phyloP scores from a whole-genome alignment of 2,329 filamentous ascomycete species.

The Albophoma yamanashiensis region DNA sequence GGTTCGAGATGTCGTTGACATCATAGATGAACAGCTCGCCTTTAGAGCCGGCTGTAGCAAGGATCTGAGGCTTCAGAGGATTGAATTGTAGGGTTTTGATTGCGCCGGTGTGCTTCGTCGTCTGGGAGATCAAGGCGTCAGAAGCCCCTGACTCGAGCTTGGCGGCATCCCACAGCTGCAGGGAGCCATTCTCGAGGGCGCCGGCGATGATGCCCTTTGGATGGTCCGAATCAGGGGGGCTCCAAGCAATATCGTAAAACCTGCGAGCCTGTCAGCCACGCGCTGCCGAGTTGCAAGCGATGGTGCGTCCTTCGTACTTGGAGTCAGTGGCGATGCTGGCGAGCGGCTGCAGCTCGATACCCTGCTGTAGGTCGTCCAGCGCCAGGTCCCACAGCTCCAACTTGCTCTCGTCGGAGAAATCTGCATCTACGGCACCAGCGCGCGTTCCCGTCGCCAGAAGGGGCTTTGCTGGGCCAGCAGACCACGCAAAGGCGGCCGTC shows the following conservation, averaged over 20 bases:
- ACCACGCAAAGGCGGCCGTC: conserved; percentile 97
- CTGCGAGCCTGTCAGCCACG: conserved; percentile 33
- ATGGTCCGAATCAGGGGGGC: conserved; percentile 65
- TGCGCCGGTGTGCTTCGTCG: conserved; percentile 80
- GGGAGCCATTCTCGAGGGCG: conserved; percentile 84
- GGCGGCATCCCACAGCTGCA: conserved; percentile 88
- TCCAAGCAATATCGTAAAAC: conserved; percentile 97
- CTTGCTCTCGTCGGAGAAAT: conserved; percentile 96
- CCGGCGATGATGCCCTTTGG: conserved; percentile 87
- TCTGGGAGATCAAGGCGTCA: conserved; percentile 76
- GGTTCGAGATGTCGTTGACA: conserved; percentile 76
- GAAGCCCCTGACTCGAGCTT: conserved; percentile 46
- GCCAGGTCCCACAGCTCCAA: conserved; percentile 92
- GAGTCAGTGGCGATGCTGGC: conserved; percentile 80
- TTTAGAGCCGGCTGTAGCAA: conserved; percentile 87
- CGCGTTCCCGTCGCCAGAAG: conserved; percentile 88
- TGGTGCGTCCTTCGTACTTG: conserved; percentile 46
- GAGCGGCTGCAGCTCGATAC: conserved; percentile 75
- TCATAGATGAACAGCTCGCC: conserved; percentile 96
- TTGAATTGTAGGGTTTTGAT: conserved; percentile 98
- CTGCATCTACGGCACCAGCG: conserved; percentile 88
- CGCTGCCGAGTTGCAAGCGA: not conserved
- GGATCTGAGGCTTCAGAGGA: conserved; percentile 76
- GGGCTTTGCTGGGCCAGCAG: conserved; percentile 66
- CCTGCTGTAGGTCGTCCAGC: conserved; percentile 65